Conservation (phyloP, 2,329 filamentous ascomycete genomes). For the Malbranchea cinnamomea region DNA sequence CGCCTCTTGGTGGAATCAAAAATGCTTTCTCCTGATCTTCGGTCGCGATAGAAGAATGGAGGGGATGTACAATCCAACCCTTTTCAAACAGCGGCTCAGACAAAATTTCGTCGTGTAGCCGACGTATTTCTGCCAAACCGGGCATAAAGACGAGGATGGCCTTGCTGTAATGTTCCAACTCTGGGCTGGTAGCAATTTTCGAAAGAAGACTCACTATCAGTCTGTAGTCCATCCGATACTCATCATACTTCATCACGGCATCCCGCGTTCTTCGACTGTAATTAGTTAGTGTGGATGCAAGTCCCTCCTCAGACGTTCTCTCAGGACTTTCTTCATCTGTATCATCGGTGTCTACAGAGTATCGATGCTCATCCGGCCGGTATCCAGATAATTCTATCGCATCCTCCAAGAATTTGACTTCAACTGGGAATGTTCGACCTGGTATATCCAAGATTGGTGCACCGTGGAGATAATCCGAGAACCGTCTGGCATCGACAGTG, state of each 20-base stretch:
- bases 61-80: slow-evolving; percentile 72
- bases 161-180: slow-evolving; percentile 60
- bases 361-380: slow-evolving; percentile 45
- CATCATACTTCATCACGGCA: slow-evolving; percentile 64
- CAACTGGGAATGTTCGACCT: slow-evolving; percentile 83
- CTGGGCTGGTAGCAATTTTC: slow-evolving; percentile 54
- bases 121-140: slow-evolving; percentile 82
- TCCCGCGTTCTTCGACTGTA: slow-evolving; percentile 66
- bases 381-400: slow-evolving; percentile 79
- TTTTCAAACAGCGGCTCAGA: slow-evolving; percentile 60
- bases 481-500: slow-evolving; percentile 81
- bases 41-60: slow-evolving; percentile 89
- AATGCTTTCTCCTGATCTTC: slow-evolving; percentile 96
- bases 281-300: slow-evolving; percentile 49
- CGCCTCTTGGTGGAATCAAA: slow-evolving; percentile 62
- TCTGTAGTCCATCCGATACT: slow-evolving; percentile 83
- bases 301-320: slow-evolving; percentile 36
- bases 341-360: slow-evolving; percentile 21
- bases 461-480: slow-evolving; percentile 73
- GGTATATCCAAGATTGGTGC: slow-evolving; percentile 84
- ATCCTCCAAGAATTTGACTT: slow-evolving; percentile 80
- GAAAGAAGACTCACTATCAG: slow-evolving; percentile 67
- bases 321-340: slow-evolving; percentile 29
- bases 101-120: slow-evolving; percentile 70
- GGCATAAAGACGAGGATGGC: slow-evolving; percentile 91